phyloP scores from a whole-genome alignment of 2,329 filamentous ascomycete genomes.

The Colletotrichum chrysophilum region DNA sequence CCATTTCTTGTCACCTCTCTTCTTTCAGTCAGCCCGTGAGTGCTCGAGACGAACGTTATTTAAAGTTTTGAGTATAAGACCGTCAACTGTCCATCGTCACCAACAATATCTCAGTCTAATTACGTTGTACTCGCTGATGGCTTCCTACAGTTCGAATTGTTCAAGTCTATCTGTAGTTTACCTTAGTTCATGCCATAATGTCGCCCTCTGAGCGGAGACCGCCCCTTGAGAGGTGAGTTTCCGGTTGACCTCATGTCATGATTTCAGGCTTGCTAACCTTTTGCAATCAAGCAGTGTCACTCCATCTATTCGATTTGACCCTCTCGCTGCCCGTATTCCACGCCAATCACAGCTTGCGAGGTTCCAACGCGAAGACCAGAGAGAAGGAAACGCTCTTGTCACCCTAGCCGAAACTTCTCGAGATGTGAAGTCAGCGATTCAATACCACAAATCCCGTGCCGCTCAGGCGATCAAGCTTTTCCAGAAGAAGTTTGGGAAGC shows the following conservation, averaged over 20 bases:
- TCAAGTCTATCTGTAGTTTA: neutral
- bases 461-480: neutral
- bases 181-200: neutral
- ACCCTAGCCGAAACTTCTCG: neutral
- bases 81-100: neutral
- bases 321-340: neutral
- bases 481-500: neutral
- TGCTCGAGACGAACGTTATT: neutral
- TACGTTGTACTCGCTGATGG: neutral
- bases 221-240: neutral
- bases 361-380: neutral
- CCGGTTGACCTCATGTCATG: neutral
- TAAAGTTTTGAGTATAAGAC: neutral
- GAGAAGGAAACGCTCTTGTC: neutral
- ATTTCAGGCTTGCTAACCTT: neutral
- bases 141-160: neutral
- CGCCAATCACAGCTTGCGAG: neutral
- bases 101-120: neutral
- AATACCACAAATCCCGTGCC: slow-evolving; percentile 1
- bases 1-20: neutral
- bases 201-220: neutral
- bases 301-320: neutral
- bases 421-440: neutral
- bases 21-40: neutral
- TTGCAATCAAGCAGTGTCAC: neutral